Evolutionary conservation across 768 basidiomycete genomes (phyloP), one percentile per base, ranked within the genome.

Genomic region (Leccinum pellstonianum): DNA sequence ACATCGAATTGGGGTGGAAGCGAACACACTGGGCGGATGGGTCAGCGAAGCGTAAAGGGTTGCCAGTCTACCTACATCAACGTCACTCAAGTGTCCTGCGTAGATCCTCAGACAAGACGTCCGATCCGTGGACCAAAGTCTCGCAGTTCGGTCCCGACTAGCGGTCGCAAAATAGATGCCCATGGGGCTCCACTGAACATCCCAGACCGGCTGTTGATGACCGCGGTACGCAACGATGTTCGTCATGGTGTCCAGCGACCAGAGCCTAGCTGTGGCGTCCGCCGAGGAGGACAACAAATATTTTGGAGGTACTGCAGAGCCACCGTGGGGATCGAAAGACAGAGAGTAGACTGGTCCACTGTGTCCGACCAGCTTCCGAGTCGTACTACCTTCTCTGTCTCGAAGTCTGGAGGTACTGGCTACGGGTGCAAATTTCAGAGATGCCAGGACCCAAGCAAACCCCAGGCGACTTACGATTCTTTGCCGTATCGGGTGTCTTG

Each of bases 131-230:
- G 91, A 93, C 97, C 97, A 99, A 54, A 99, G 80, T 69, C 95
- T 81, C 0, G 97, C 97, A 4, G 97, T 97, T 60, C 93, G 79
- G 74, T 99, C 97, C 55, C 97, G 79, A 66, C 95, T 95, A 17
- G 86, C 95, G 17, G 92, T 96, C 7, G 97, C 96, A 73, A 99
- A 99, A 76, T 99, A 98, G n/a, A 95, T 86, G 4, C 97, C 95
- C 80, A 93, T 87, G 10, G 97, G 96, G 68, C 93, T 95, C 97
- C 97, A 99, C 71, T 98, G 90, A 12, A 96, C 95, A 66, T 98
- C 97, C 97, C 97, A 99, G 1, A 99, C 88, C 0, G 97, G 95
- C 73, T 97, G 95, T 70, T 95, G 89, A 67, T 99, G 97, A 0
- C 97, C 96, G 35, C 94, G 84, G 70, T 95, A 99, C 6, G 90